A percentile compares a stretch with the other conserved stretches of the same genome.
Conservation (phyloP, 1,139 yeast genomes). For the Taiozyma sp. region DNA sequence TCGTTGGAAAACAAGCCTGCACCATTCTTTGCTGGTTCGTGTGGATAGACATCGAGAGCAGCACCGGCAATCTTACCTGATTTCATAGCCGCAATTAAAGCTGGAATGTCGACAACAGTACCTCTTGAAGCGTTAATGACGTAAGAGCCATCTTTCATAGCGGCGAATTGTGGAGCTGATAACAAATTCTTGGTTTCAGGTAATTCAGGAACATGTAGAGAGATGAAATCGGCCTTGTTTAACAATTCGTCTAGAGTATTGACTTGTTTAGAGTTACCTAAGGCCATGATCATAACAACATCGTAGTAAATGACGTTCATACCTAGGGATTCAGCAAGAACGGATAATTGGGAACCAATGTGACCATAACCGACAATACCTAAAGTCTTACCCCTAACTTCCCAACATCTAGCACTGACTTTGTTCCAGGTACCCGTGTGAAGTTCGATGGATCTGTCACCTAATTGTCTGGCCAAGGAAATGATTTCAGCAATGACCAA, state of each 20-base stretch:
- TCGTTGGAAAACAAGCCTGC: conserved; percentile 67
- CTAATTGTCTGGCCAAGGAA: conserved; percentile 91
- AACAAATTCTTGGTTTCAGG: conserved; percentile 89
- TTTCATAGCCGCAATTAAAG: conserved; percentile 86
- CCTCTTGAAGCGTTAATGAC: conserved; percentile 97
- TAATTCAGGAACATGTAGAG: conserved; percentile 94
- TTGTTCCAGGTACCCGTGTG: conserved; percentile 99
- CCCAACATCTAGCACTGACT: conserved; percentile 96
- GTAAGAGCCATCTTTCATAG: conserved; percentile 96
- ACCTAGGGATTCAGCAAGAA: conserved; percentile 96
- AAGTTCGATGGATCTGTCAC: conserved; percentile 94
- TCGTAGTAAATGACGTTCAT: conserved; percentile 96
- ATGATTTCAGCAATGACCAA: conserved; percentile 94
- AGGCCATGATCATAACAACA: conserved; percentile 86
- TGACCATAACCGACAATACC: conserved; percentile 99
- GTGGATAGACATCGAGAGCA: conserved; percentile 94
- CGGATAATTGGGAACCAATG: conserved; percentile 96
- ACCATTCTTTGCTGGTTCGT: conserved; percentile 98
- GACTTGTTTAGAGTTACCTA: conserved; percentile 97
- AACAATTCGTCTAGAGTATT: conserved; percentile 79
- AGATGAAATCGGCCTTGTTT: conserved; percentile 77
- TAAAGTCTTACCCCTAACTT: conserved; percentile 95
- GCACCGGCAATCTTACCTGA: conserved; percentile 96
- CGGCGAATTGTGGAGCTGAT: conserved; percentile 86
- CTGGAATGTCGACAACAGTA: conserved; percentile 94